A percentile compares a stretch with the other conserved stretches of the same genome.
phyloP scores from a whole-genome alignment of 2,329 filamentous ascomycete species.

The Onygena corvina region DNA sequence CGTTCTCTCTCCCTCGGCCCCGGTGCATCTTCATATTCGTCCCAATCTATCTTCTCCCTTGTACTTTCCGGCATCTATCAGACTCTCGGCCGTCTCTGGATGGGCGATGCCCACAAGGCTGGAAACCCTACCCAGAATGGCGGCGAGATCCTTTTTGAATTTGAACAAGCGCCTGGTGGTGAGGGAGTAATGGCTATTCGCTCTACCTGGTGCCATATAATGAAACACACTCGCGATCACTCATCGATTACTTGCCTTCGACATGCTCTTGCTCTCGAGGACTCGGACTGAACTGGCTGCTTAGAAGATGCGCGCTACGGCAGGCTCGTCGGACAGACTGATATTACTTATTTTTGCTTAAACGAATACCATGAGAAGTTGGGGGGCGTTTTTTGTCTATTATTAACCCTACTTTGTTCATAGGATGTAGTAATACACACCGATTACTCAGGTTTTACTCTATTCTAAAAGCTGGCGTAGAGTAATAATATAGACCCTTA shows the following conservation, averaged over 20 bases:
- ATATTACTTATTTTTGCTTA: no score
- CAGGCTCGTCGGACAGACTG: no score
- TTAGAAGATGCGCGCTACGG: no score
- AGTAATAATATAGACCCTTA: no score
- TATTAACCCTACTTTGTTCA: not conserved
- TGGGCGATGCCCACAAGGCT: constrained; percentile 48
- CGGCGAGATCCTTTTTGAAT: constrained; percentile 66
- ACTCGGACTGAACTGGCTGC: no score
- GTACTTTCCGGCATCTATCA: constrained; percentile 45
- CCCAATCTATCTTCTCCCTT: constrained; percentile 36
- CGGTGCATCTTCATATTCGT: constrained; percentile 53
- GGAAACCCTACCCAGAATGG: constrained; percentile 59
- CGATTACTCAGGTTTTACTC: no score
- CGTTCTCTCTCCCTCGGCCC: constrained; percentile 49
- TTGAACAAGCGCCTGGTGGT: constrained; percentile 13
- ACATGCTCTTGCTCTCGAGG: constrained; percentile 22
- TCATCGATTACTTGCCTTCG: constrained; percentile 47
- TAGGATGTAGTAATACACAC: not conserved
- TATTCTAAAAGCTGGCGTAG: no score
- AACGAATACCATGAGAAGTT: no score
- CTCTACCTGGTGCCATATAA: constrained; percentile 69
- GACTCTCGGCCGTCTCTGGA: constrained; percentile 46
- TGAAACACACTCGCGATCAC: constrained; percentile 68
- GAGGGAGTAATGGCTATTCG: constrained; percentile 41
- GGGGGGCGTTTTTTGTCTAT: not conserved